Evolutionary conservation across 2,329 filamentous ascomycete genomes (phyloP), one percentile per base, ranked within the genome.

Genomic region (Beauveria sp.): DNA sequence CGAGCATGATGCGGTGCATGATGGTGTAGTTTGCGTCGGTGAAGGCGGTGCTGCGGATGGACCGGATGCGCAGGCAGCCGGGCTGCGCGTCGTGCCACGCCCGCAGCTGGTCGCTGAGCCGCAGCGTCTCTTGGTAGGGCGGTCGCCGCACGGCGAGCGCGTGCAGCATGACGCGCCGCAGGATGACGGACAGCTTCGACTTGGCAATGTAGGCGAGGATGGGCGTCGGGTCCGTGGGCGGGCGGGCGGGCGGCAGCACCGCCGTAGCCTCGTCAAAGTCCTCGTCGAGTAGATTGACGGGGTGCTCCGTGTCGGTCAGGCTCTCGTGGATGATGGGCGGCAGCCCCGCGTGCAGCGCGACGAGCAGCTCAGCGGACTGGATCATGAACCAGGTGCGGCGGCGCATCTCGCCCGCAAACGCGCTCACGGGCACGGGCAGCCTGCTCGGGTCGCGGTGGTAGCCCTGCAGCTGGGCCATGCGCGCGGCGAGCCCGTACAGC

Each of bases 331-430:
- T 73, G 59, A 78, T 77, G n/a, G 77, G 71, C 1, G 81, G 80
- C 67, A 83, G 76, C 9, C 80, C 79, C n/a, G 80, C 75, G 67
- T 83, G 79, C 62, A 79, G 80, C 1, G 79, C 79, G 51, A 80
- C 76, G 3, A 81, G 64, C 5, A 78, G 68, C 64, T 83, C 80
- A 20, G 77, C 77, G 0, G 78, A 71, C 63, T 79, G 76, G 18
- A 77, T 72, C 64, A 77, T 73, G 56, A 79, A 75, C 78, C 80
- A 83, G 2, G 72, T 71, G 20, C 80, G 72, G 5, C 80, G 75
- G 20, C 80, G 76, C 72, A 83, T 79, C 68, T 83, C 80, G 22
- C 73, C 77, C 55, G 81, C 77, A 59, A 82, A 82, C 0, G 78
- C 75, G 2, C 75, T 76, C 37, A 81, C 71, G 55, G 67, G 72